Conservation (phyloP, 306 rosid genomes). For the Hippophae gyantsensis region DNA sequence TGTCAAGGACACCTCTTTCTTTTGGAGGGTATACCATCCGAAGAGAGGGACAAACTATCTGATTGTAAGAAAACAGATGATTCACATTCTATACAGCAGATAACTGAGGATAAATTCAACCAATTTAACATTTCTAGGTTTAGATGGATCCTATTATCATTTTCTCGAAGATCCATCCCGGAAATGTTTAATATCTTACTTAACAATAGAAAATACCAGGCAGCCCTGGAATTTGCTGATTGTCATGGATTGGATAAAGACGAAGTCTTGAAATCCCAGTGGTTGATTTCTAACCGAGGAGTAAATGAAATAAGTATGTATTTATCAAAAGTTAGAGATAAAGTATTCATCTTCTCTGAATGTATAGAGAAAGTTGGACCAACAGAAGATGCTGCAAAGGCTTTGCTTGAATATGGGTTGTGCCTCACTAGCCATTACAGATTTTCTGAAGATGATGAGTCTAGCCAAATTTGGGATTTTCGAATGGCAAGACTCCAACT, state of each 20-base stretch:
- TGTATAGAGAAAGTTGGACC: constrained; percentile 78
- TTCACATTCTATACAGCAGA: constrained; percentile 40
- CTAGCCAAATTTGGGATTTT: constrained; percentile 50
- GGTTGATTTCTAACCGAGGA: constrained; percentile 82
- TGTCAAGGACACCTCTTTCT: constrained; percentile 53
- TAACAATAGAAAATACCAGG: constrained; percentile 48
- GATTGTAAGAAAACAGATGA: constrained; percentile 26
- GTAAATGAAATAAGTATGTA: constrained; percentile 44
- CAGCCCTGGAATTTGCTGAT: constrained; percentile 75
- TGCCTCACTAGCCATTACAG: constrained; percentile 52
- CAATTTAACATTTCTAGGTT: constrained; percentile 50
- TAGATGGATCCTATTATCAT: constrained; percentile 70
- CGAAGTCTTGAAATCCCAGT: constrained; percentile 83
- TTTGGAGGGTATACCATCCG: constrained; percentile 44
- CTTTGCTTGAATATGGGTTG: constrained; percentile 73
- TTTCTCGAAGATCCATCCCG: constrained; percentile 55
- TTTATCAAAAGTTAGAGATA: constrained; percentile 65
- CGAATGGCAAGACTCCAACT: constrained; percentile 72
- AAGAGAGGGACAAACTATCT: constrained; percentile 31
- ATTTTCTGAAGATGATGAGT: constrained; percentile 47
- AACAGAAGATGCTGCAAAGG: constrained; percentile 70
- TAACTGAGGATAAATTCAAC: constrained; percentile 41
- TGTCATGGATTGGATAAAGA: constrained; percentile 69
- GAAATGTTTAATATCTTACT: constrained; percentile 75
- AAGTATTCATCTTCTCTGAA: constrained; percentile 60